Conservation (phyloP, 208 protist species). For the Leishmania gerbilli region DNA sequence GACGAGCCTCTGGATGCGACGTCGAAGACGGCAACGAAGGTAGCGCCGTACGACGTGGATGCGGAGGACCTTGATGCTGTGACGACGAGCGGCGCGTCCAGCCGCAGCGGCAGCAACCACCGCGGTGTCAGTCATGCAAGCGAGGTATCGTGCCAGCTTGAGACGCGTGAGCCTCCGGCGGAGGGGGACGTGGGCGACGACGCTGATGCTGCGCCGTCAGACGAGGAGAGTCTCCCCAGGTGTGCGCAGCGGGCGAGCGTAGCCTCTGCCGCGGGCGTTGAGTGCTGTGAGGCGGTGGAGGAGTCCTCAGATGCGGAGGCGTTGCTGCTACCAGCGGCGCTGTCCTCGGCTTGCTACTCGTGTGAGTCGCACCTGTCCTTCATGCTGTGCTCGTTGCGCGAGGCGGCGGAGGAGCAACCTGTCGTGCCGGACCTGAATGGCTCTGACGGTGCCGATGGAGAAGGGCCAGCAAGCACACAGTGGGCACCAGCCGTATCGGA, state of each 20-base stretch:
- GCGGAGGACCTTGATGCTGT: slow-evolving; percentile 15
- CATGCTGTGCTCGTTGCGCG: slow-evolving; percentile 17
- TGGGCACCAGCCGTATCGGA: background rate
- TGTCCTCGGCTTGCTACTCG: slow-evolving; percentile 6
- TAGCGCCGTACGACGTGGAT: slow-evolving; percentile 24
- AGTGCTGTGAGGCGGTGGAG: background rate
- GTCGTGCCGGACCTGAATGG: background rate
- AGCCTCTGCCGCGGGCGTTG: background rate
- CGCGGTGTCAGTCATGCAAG: background rate
- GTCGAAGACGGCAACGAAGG: background rate
- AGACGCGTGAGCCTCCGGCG: background rate
- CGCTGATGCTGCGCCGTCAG: background rate
- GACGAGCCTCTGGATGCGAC: background rate
- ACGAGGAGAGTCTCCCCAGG: background rate
- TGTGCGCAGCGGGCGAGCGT: background rate
- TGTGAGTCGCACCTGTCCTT: slow-evolving; percentile 23
- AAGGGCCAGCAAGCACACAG: background rate
- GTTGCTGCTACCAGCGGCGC: background rate
- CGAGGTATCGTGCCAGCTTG: background rate
- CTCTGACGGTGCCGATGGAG: background rate
- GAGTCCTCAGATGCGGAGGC: background rate
- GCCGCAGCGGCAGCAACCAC: background rate
- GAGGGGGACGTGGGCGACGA: background rate
- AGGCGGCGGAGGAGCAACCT: background rate
- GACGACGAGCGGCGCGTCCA: background rate